Percentiles rank a stretch among this genome's conserved stretches.
Conservation (phyloP, 2,329 filamentous ascomycete species). For the Colletotrichum spaethianum region DNA sequence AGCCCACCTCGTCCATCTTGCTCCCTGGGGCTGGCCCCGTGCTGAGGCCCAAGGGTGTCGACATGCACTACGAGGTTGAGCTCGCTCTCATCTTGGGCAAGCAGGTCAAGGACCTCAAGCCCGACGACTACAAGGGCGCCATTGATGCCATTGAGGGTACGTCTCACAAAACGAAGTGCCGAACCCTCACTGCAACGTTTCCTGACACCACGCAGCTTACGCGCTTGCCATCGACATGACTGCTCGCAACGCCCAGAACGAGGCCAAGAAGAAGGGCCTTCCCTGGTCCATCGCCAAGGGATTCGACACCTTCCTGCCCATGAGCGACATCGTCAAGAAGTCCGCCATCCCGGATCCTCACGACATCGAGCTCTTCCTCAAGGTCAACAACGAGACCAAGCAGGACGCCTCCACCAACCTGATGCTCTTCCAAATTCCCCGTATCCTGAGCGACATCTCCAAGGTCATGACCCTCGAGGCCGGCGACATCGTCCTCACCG, state of each 20-base stretch:
- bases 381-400: slow-evolving; percentile 82
- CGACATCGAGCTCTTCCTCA: slow-evolving; percentile 87
- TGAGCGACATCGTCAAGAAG: slow-evolving; percentile 87
- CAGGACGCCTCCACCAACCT: slow-evolving; percentile 92
- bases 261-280: slow-evolving; percentile 96
- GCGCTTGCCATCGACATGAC: slow-evolving; percentile 97
- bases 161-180: slow-evolving; percentile 42
- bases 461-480: slow-evolving; percentile 94
- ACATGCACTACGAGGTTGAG: slow-evolving; percentile 95
- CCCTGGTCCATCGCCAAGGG: slow-evolving; percentile 98
- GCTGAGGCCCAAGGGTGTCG: slow-evolving; percentile 85
- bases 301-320: slow-evolving; percentile 96
- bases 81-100: slow-evolving; percentile 91
- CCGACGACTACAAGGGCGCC: slow-evolving; percentile 81
- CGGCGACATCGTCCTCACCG: slow-evolving; percentile 95
- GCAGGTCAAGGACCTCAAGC: slow-evolving; percentile 80
- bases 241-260: slow-evolving; percentile 92
- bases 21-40: slow-evolving; percentile 84
- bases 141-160: slow-evolving; percentile 85
- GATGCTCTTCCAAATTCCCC: slow-evolving; percentile 93
- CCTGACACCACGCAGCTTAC: slow-evolving; percentile 73
- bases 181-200: not conserved
- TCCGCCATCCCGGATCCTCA: slow-evolving; percentile 87
- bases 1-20: slow-evolving; percentile 90
- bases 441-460: slow-evolving; percentile 91